A percentile compares a stretch with the other conserved stretches of the same genome.
Evolutionary conservation across 768 basidiomycete genomes (phyloP).

Genomic region (Suillus brevipes): DNA sequence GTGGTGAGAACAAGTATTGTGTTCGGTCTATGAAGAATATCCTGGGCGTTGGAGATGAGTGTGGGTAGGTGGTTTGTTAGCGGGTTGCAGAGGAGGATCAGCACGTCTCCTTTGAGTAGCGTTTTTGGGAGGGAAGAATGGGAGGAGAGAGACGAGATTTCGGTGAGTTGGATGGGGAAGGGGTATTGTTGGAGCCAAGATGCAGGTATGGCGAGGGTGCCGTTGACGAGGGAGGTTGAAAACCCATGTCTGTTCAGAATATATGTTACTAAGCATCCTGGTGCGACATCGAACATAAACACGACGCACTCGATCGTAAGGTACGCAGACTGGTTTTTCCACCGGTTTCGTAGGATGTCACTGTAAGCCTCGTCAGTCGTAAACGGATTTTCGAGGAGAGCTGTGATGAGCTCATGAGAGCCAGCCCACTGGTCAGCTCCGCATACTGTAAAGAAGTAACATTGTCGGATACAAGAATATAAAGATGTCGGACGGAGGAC

Average conservation of each 20-base stretch:
- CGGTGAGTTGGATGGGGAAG: constrained; percentile 48
- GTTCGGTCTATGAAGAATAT: constrained; percentile 38
- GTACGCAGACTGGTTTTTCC: constrained; percentile 37
- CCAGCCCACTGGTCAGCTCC: constrained; percentile 55
- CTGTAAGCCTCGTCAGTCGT: constrained; percentile 48
- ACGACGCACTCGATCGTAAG: constrained; percentile 29
- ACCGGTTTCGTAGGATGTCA: constrained; percentile 47
- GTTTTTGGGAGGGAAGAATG: constrained; percentile 18
- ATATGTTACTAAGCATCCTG: not conserved
- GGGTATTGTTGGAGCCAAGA: constrained; percentile 59
- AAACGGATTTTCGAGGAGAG: constrained; percentile 72
- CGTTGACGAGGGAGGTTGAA: constrained; percentile 16
- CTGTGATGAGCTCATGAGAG: constrained; percentile 61
- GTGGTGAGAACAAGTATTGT: constrained; percentile 46
- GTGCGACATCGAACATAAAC: not conserved
- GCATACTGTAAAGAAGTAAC: constrained; percentile 44
- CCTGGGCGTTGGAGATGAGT: constrained; percentile 27
- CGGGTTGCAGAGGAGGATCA: constrained; percentile 66
- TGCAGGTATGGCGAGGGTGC: constrained; percentile 44
- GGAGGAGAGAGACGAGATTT: constrained; percentile 29
- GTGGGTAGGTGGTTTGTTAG: constrained; percentile 47
- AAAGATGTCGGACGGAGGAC: constrained; percentile 20
- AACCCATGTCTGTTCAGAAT: constrained; percentile 22
- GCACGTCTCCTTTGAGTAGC: constrained; percentile 51
- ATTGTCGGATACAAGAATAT: constrained; percentile 6